Conservation (phyloP, 106 monocot species). For the Platanthera zijinensis region DNA sequence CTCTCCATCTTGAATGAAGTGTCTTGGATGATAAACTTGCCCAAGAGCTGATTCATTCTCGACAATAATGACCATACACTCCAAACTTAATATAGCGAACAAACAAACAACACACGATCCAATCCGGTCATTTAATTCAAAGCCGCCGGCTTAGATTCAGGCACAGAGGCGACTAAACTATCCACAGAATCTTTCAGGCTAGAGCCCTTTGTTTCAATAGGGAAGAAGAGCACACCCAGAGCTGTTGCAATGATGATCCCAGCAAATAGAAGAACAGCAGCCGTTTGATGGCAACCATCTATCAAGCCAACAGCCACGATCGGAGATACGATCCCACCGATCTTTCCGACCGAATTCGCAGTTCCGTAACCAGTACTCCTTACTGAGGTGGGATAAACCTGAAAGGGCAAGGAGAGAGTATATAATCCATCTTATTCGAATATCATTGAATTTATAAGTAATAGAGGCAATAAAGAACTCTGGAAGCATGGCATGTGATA, state of each 20-base stretch:
- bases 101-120: too few relatives aligned
- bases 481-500: too few relatives aligned
- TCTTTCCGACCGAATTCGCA: not conserved
- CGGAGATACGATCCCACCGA: conserved; percentile 8
- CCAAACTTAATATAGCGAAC: too few relatives aligned
- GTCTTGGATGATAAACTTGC: not conserved
- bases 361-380: conserved; percentile 12
- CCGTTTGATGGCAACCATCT: not conserved
- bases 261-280: conserved; percentile 5
- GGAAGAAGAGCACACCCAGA: conserved; percentile 6
- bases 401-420: not conserved
- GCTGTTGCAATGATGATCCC: not conserved
- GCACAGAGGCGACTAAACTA: not conserved
- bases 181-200: conserved; percentile 3
- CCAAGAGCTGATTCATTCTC: not conserved
- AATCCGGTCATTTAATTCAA: not conserved
- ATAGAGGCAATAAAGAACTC: too few relatives aligned
- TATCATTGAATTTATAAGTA: too few relatives aligned
- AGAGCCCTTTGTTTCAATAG: conserved; percentile 4
- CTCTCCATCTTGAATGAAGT: not conserved
- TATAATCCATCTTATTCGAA: too few relatives aligned
- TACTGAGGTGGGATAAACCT: conserved; percentile 9
- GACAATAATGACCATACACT: not conserved
- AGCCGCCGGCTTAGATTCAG: not conserved
- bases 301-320: conserved; percentile 3